Percentiles rank a stretch among this genome's conserved stretches.
phyloP scores from a whole-genome alignment of 306 rosid species.

The Mimosa pudica region DNA sequence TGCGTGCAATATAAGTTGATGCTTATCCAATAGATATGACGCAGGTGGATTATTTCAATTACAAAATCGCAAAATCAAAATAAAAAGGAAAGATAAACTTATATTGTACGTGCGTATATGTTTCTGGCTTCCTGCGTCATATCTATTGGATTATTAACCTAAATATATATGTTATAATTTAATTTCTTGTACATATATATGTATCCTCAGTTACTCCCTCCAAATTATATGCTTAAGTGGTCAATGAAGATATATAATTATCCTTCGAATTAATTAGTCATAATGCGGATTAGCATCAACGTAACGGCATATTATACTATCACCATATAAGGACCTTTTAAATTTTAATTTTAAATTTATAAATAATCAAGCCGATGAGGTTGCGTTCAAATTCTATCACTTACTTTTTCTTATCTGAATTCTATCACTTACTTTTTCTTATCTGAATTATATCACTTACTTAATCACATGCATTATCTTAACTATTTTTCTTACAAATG shows the following conservation, averaged over 20 bases:
- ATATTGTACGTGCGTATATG: too few species aligned
- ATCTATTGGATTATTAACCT: too few species aligned
- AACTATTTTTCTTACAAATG: too few species aligned
- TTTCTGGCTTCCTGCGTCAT: too few species aligned
- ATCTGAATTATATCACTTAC: background rate
- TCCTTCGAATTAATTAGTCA: constrained; percentile 3
- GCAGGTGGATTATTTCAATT: background rate
- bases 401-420: background rate
- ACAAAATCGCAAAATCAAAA: background rate
- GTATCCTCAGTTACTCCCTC: background rate
- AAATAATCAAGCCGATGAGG: background rate
- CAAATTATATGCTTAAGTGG: background rate
- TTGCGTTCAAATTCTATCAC: background rate
- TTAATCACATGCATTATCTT: background rate
- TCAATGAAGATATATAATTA: background rate
- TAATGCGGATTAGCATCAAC: background rate
- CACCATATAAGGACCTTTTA: background rate
- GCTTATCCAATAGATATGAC: background rate
- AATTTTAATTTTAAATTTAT: constrained; percentile 17
- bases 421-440: too few species aligned
- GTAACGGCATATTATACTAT: background rate
- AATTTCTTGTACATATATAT: background rate
- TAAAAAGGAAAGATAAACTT: too few species aligned
- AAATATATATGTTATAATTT: background rate
- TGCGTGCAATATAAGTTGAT: background rate